Base-by-base conservation (phyloP, 169 alveolate genomes). In the Sarcocystis neurona region DNA sequence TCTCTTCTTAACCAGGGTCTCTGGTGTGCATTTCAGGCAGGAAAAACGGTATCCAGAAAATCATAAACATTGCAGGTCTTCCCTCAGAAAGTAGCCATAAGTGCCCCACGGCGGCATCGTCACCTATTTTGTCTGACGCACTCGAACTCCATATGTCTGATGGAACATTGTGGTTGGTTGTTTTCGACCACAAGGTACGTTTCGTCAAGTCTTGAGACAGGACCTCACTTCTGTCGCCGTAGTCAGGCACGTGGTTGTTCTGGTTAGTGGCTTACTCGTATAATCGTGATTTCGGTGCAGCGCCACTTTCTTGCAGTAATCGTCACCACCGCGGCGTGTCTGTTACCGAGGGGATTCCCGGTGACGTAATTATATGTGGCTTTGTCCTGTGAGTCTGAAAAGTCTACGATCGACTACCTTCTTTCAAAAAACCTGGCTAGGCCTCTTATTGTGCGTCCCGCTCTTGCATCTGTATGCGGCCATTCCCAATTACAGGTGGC, bases 81-180 rank as follows among this genome's bases (percentile, higher is more conserved):
- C 88, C 88, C 47, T 58, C 88, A 8, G 88, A 82, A 37, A 66
- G 70, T 27, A 63, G n/a, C 72, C 79, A 43, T 27, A 56, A 78
- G 0, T 82, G 88, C 56, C 18, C 88, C 10, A 37, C 88, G 20
- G 66, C 60, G 10, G 10, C 41, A n/a, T 58, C 46, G 15, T 37
- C 78, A 4, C 72, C 88, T 12, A 27, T 82, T 34, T 34, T 30
- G 72, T 58, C 88, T 3, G 88, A 82, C 46, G 77, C 88, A 27
- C 47, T 82, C 72, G 88, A 82, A 43, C 18, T 82, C 10, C 78
- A 82, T 10, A 78, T 82, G 10, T 50, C 68, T 20, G 88, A 82
- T 79, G 88, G 88, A 41, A 82, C 88, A 5, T 53, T 2, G 12
- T 82, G 88, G 88, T 44, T 82, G 37, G n/a, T 44, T 6, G 88